These are phyloP conservation scores for Craterostigma plantagineum DNA, from an alignment of 257 asterid genomes.

Conservation along the genomic window DNA sequence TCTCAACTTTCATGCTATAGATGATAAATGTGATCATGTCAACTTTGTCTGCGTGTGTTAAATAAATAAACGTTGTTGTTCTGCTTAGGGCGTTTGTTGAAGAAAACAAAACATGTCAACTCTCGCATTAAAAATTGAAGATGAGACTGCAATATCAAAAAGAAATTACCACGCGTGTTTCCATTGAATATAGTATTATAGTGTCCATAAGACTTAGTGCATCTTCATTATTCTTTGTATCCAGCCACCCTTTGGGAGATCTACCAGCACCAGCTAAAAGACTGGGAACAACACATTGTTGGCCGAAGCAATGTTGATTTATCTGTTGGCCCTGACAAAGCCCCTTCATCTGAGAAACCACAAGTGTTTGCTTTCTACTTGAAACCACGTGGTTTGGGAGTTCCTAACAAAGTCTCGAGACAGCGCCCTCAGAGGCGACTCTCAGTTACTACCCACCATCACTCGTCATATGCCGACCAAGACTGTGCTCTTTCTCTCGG, in stretches of 20 bases:
- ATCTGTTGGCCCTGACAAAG: constrained; percentile 37
- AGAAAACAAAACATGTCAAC: too few species aligned
- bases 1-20: too few species aligned
- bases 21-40: too few species aligned
- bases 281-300: constrained; percentile 63
- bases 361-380: constrained; percentile 84
- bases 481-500: not conserved
- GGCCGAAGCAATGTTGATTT: constrained; percentile 28
- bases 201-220: constrained; percentile 6
- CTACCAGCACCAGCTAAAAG: constrained; percentile 73
- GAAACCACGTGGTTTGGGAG: constrained; percentile 83
- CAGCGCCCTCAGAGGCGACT: constrained; percentile 79
- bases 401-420: constrained; percentile 70
- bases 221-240: constrained; percentile 9
- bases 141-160: too few species aligned
- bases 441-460: constrained; percentile 17
- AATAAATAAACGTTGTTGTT: too few species aligned
- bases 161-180: too few species aligned
- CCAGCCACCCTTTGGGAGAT: constrained; percentile 88
- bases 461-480: not conserved
- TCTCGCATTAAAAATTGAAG: too few species aligned
- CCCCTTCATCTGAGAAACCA: constrained; percentile 52
- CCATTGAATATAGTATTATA: too few species aligned
- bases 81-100: too few species aligned
- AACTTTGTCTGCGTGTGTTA: too few species aligned